Evolutionary conservation across 2,329 filamentous ascomycete genomes (phyloP), one percentile per base, ranked within the genome.

Genomic region (Neopestalotiopsis rosae): DNA sequence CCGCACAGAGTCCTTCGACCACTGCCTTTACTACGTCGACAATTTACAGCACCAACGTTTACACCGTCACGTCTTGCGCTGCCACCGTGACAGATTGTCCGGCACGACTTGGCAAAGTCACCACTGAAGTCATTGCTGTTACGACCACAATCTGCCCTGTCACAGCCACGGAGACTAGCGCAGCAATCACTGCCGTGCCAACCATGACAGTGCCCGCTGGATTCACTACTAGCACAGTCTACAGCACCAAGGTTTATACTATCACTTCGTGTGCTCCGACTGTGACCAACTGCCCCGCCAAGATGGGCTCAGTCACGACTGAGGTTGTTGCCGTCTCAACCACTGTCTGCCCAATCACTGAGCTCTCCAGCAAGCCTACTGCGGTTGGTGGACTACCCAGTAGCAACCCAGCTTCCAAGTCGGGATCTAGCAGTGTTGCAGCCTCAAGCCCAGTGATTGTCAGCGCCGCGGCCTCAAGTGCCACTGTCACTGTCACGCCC

Each of bases 351-450:
- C 92, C 92, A 84, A n/a, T 66, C 14, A 40, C 52, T 10, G 30
- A 65, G 20, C 13, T 24, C n/a, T 62, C 17, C 6, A 17, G 30
- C 30, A 38, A 13, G n/a, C 7, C 59, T 20, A 87, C 87, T 49
- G 42, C 14, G 13, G 42, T n/a, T n/a, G 42, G 42, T 14, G 42
- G 42, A 13, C 14, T n/a, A 17, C 12, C 24, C 9, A 61, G 24
- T 5, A 9, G 58, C 30, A 61, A 30, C 58, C 17, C 58, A 28
- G 58, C 13, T 2, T 30, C 17, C 24, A 61, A 61, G 58, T n/a
- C 20, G 3, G 32, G 58, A 56, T 89, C 92, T 73, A 84, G 87
- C 73, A 76, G 83, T 61, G 81, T 88, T 63, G 90, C 91, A 81
- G 90, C 89, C 72, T 40, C 49, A 34, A 14, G 2, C n/a, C 68